Evolutionary conservation across 495 filamentous ascomycete species (phyloP).

Genomic region (Podospora pseudoanserina): DNA sequence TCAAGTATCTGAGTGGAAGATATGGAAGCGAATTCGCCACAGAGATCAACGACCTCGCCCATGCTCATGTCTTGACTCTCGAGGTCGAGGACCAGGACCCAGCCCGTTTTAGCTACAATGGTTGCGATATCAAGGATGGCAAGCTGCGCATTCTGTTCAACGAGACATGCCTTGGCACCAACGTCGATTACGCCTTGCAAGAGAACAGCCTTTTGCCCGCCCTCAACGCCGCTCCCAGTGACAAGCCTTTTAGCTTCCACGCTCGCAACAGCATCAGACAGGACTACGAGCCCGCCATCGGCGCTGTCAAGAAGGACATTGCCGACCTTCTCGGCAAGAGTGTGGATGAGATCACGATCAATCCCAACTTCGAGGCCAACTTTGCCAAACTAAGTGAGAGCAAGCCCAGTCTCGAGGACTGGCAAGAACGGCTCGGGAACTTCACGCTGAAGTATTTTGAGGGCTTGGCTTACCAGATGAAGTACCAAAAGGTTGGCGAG

Average conservation of each 20-base stretch:
- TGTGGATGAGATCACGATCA: conserved; percentile 38
- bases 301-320: conserved; percentile 34
- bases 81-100: conserved; percentile 40
- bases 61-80: conserved; percentile 44
- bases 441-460: conserved; percentile 42
- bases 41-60: conserved; percentile 48
- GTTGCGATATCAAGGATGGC: conserved; percentile 44
- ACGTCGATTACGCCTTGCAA: conserved; percentile 39
- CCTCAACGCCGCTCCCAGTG: conserved; percentile 41
- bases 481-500: conserved; percentile 41
- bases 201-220: conserved; percentile 37
- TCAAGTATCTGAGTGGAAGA: conserved; percentile 36
- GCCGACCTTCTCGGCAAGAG: conserved; percentile 37
- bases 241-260: conserved; percentile 40
- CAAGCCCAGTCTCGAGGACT: conserved; percentile 37
- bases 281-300: conserved; percentile 42
- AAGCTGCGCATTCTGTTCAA: conserved; percentile 47
- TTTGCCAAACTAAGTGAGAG: conserved; percentile 45
- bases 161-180: conserved; percentile 41
- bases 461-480: conserved; percentile 35
- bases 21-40: conserved; percentile 37
- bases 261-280: conserved; percentile 43
- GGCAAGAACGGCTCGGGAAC: conserved; percentile 38
- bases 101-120: conserved; percentile 42
- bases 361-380: conserved; percentile 45